These are phyloP conservation scores for Fusarium falciforme DNA, from an alignment of 2,329 filamentous ascomycete species.

Conservation along the genomic window DNA sequence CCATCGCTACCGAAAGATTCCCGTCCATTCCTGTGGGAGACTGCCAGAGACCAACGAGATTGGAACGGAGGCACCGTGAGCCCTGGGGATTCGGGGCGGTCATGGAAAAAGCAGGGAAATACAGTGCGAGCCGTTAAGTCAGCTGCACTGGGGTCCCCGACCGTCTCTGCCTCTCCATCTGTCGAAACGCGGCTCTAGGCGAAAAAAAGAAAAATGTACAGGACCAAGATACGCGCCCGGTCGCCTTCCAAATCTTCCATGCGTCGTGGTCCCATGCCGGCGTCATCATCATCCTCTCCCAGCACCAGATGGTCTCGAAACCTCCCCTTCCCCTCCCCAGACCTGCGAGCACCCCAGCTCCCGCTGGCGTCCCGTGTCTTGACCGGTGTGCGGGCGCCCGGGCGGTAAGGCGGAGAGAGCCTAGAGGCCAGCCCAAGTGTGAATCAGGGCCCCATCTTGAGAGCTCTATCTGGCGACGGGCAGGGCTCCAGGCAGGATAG, in stretches of 20 bases:
- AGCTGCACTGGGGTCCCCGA: not conserved
- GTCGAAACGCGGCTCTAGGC: slow-evolving; percentile 8
- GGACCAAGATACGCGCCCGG: slow-evolving; percentile 12
- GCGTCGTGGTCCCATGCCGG: slow-evolving; percentile 40
- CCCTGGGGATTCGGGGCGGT: not conserved
- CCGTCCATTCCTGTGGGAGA: slow-evolving; percentile 13
- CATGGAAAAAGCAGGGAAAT: slow-evolving; percentile 9
- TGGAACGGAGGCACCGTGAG: slow-evolving; percentile 2
- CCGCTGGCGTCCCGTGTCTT: slow-evolving; percentile 4
- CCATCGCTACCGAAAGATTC: slow-evolving; percentile 19
- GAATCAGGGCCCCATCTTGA: not conserved
- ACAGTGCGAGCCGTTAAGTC: slow-evolving; percentile 12
- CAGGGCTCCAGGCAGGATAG: not conserved
- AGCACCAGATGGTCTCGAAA: slow-evolving; percentile 36
- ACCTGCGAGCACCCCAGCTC: not conserved
- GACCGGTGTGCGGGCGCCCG: slow-evolving; percentile 13
- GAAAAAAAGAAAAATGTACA: slow-evolving; percentile 4
- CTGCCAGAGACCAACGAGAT: slow-evolving; percentile 2
- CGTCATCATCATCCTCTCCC: slow-evolving; percentile 42
- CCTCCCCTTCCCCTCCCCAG: slow-evolving; percentile 8
- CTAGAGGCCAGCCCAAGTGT: not conserved
- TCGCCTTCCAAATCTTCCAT: slow-evolving; percentile 22
- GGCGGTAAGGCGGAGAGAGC: slow-evolving; percentile 22
- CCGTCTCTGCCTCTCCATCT: not conserved
- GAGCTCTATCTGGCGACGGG: slow-evolving; percentile 16